Evolutionary conservation across 2,329 filamentous ascomycete species (phyloP).

Genomic region (Pseudogymnoascus sp.): DNA sequence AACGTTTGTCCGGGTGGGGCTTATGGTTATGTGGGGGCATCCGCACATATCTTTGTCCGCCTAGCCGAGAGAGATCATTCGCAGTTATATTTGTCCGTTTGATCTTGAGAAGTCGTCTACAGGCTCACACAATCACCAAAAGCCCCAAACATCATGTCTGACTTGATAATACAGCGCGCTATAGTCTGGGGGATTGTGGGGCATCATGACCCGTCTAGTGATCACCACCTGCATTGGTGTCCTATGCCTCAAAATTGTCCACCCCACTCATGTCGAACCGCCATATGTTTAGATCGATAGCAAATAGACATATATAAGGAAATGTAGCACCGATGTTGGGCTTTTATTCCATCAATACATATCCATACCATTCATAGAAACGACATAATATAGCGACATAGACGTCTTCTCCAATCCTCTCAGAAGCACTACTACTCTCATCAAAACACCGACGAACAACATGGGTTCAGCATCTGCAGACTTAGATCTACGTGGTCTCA

Average conservation of each 20-base stretch:
- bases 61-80: background rate
- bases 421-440: background rate
- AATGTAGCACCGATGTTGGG: background rate
- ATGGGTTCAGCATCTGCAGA: constrained; percentile 21
- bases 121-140: background rate
- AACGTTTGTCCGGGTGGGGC: background rate
- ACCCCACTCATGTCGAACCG: constrained; percentile 17
- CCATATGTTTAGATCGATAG: background rate
- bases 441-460: constrained; percentile 15
- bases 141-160: background rate
- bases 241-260: constrained; percentile 22
- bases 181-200: constrained; percentile 12
- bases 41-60: constrained; percentile 9
- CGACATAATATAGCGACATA: background rate
- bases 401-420: constrained; percentile 16
- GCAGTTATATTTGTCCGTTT: background rate
- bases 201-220: constrained; percentile 4
- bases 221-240: background rate
- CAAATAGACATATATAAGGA: background rate
- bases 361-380: background rate
- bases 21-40: background rate
- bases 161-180: constrained; percentile 10
- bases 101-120: background rate
- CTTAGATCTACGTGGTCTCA: constrained; percentile 42
- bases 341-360: background rate